Evolutionary conservation across 805 yeast genomes (phyloP), one percentile per base, ranked within the genome.

Genomic region (Candida piceae): DNA sequence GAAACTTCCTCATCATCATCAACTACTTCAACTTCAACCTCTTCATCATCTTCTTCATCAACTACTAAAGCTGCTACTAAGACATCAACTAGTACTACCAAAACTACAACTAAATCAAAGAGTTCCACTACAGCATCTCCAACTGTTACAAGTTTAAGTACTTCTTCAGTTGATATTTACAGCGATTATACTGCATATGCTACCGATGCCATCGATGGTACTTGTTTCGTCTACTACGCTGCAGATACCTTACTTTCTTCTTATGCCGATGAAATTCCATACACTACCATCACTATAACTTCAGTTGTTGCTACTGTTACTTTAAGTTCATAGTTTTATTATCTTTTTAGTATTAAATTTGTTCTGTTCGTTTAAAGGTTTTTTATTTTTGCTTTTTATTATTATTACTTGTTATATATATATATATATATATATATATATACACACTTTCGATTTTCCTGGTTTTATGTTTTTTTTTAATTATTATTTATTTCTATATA

Each of bases 141-240:
- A 20, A 20, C 42, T 13, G 21, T 27, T 6, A 25, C 47, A 23
- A 33, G 35, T n/a, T n/a, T n/a, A 5, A 23, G 36, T 10, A 25
- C 40, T 7, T 27, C 40, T n/a, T 18, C 35, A 6, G 29, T 36
- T 17, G 36, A 29, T 32, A 19, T 29, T 32, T 29, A 34, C 43
- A 26, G 40, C 31, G 32, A 33, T 20, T 55, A 46, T 41, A 49
- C 60, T 12, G 49, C 67, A 7, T 62, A 58, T 42, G 48, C 53
- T 19, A 62, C 67, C 2, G 57, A 50, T 27, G 46, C 52, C 7
- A 37, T 40, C 2, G 50, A 40, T 28, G 66, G 67, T 8, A 58
- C 60, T 1, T 62, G 67, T 42, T 57, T 47, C 38, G 57, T 63
- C 12, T 57, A 55, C 52, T 63, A 62, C 38, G 67, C 62, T 4